Percentiles rank a stretch among this genome's conserved stretches.
These are phyloP conservation scores for Lycium ferocissimum DNA, from an alignment of 257 asterid genomes.

Conservation along the genomic window DNA sequence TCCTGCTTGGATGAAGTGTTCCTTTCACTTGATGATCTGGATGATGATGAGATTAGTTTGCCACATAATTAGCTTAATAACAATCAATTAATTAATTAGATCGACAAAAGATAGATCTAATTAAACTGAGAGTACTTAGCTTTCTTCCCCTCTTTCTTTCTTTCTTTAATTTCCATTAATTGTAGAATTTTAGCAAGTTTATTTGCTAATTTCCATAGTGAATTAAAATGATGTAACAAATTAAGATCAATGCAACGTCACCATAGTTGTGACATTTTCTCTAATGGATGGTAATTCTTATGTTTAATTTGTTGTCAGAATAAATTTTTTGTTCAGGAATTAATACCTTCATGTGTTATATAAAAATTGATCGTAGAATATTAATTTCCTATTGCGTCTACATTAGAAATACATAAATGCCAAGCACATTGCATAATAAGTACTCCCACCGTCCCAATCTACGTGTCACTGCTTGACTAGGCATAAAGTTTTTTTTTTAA, in stretches of 20 bases:
- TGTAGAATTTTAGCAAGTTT: not conserved
- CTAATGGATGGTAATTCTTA: not conserved
- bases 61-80: slow-evolving; percentile 46
- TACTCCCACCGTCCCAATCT: too few species aligned
- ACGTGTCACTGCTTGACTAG: too few species aligned
- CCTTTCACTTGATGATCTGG: slow-evolving; percentile 80
- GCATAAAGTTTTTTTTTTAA: too few species aligned
- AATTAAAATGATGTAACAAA: not conserved
- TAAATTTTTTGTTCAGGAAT: too few species aligned
- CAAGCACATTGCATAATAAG: too few species aligned
- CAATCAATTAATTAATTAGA: slow-evolving; percentile 27
- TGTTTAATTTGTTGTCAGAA: not conserved
- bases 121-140: not conserved
- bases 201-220: not conserved
- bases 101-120: slow-evolving; percentile 36
- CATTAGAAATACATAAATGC: not conserved
- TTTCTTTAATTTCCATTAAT: not conserved
- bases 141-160: not conserved
- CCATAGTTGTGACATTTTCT: not conserved
- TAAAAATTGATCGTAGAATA: not conserved
- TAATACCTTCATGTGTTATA: too few species aligned
- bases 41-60: slow-evolving; percentile 62
- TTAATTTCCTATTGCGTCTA: too few species aligned
- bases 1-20: slow-evolving; percentile 93
- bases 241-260: not conserved